A percentile compares a stretch with the other conserved stretches of the same genome.
Evolutionary conservation across 2,329 filamentous ascomycete genomes (phyloP).

Genomic region (Fusarium pseudocircinatum): DNA sequence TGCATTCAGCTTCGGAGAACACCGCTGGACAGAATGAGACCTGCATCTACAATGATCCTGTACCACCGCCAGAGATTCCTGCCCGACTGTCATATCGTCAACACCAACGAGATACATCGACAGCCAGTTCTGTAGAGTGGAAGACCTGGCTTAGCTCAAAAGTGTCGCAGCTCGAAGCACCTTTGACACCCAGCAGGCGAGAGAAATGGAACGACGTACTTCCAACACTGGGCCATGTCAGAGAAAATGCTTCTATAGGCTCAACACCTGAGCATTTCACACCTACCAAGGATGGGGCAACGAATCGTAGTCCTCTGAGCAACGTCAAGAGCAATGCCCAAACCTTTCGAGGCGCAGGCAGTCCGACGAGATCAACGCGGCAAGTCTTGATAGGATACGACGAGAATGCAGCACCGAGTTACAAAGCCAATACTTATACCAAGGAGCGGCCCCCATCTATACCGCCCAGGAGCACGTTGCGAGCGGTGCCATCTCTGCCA

Average conservation of each 20-base stretch:
- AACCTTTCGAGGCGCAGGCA: neutral
- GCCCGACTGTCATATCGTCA: conserved; percentile 34
- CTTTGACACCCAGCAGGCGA: conserved; percentile 20
- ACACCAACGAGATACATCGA: conserved; percentile 52
- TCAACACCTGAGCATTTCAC: conserved; percentile 37
- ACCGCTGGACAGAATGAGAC: neutral
- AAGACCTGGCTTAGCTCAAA: conserved; percentile 64
- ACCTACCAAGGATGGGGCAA: neutral
- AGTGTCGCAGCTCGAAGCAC: conserved; percentile 56
- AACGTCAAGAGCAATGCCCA: conserved; percentile 18
- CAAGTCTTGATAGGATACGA: conserved; percentile 3
- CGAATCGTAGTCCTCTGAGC: conserved; percentile 21
- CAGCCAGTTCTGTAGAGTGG: conserved; percentile 62
- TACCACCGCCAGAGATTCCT: neutral
- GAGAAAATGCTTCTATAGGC: conserved; percentile 62
- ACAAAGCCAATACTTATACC: neutral
- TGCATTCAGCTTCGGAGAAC: neutral
- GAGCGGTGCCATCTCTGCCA: conserved; percentile 42
- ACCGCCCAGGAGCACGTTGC: conserved; percentile 31
- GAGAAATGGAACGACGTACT: neutral
- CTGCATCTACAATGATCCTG: conserved; percentile 12
- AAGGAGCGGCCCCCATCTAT: conserved; percentile 17
- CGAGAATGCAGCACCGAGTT: conserved; percentile 33
- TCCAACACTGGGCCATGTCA: conserved; percentile 53
- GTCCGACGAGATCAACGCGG: neutral